Base-by-base conservation (phyloP, 345 rosid genomes). In the Alliaria petiolata region DNA sequence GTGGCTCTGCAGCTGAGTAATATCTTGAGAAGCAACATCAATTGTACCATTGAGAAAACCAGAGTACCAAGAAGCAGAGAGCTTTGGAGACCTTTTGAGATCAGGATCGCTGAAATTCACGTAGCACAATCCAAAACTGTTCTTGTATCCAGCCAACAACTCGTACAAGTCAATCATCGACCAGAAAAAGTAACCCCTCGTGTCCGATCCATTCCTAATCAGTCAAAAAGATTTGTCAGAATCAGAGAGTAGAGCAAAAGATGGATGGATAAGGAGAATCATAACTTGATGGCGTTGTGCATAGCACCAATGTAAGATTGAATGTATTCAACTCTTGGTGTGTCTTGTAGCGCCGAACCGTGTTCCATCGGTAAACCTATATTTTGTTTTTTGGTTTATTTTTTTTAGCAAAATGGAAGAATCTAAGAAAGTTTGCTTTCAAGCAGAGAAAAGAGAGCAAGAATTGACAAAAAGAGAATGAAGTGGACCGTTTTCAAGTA, bases 111-210 rank as follows among this genome's bases (percentile, higher is more conserved):
- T 76, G 22, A 79, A 74, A 62, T 86, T 82, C 22, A 84, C 86
- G 40, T 79, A 76, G 72, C 70, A 70, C 26, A 79, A 44, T 5
- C 87, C 87, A 25, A 1, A 84, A 34, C 71, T 25, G 0, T 39
- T 34, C 9, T 0, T 33, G 35, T 76, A 83, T 20, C 82, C 86
- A 52, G 26, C 50, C 7, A 78, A 1, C 31, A 85, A 25, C 69
- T 86, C 85, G 22, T 70, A 75, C 15, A 82, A 45, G 35, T 82
- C 88, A 12, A 86, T 17, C 65, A 84, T 62, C 3, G 91, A 81
- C 91, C 91, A 83, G 35, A 70, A 8, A 35, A 84, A 79, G 69
- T 86, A 86, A 1, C 84, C 87, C 76, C 83, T 81, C 5, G 69
- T 77, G 63, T 83, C 74, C 6, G 85, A 83, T 59, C 89, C 89